Evolutionary conservation across 179 eudicot genomes (phyloP).

Genomic region (Dionaea muscipula): DNA sequence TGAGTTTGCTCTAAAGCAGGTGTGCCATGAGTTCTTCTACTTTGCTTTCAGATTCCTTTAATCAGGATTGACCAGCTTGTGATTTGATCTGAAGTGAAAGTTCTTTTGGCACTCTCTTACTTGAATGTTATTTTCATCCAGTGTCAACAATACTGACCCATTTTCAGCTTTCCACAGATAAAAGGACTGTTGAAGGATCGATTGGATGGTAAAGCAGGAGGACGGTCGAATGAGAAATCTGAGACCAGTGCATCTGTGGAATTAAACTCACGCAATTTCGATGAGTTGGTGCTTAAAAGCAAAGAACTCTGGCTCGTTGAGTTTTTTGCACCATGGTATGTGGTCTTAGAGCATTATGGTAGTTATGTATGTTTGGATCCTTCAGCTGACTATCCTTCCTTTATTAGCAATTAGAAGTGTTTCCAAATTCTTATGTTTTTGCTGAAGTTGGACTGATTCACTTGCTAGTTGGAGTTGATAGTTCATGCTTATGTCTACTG

Average conservation of each 20-base stretch:
- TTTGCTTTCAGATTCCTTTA: neutral
- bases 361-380: too few species aligned
- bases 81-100: neutral
- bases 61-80: neutral
- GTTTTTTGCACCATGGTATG: conserved; percentile 98
- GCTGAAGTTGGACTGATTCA: too few species aligned
- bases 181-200: conserved; percentile 80
- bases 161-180: conserved; percentile 43
- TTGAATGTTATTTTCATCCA: too few species aligned
- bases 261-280: conserved; percentile 74
- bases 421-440: too few species aligned
- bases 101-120: too few species aligned
- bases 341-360: neutral
- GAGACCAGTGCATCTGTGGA: conserved; percentile 79
- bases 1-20: conserved; percentile 50
- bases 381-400: too few species aligned
- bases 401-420: too few species aligned
- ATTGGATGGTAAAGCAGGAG: conserved; percentile 57
- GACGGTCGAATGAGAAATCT: conserved; percentile 74
- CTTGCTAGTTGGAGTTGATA: too few species aligned
- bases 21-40: neutral
- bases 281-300: conserved; percentile 74
- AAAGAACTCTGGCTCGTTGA: conserved; percentile 94
- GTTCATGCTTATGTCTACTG: too few species aligned
- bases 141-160: too few species aligned